phyloP scores from a whole-genome alignment of 352 stramenopile species.

The Globisporangium ultimum region DNA sequence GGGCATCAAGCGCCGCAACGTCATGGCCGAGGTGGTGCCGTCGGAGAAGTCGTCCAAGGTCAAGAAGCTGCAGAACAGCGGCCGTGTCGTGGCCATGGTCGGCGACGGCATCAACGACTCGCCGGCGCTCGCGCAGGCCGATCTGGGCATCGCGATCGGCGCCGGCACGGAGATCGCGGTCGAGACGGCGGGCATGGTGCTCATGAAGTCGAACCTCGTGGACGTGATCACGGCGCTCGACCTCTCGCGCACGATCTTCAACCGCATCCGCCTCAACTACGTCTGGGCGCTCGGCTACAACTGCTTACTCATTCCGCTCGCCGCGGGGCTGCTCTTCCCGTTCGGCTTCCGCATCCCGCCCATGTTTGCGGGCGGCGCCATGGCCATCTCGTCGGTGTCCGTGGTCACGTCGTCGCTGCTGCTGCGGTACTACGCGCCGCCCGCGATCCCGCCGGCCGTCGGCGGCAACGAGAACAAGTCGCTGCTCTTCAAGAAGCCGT shows the following conservation, averaged over 20 bases:
- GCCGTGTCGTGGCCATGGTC: constrained; percentile 94
- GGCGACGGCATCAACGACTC: constrained; percentile 99
- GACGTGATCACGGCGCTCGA: constrained; percentile 97
- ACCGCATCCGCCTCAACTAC: constrained; percentile 97
- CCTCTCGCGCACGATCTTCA: constrained; percentile 95
- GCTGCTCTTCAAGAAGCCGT: constrained; percentile 81
- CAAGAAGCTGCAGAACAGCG: constrained; percentile 87
- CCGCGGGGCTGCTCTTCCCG: constrained; percentile 96
- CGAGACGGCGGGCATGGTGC: constrained; percentile 95
- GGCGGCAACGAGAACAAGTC: constrained; percentile 68
- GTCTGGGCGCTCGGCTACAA: constrained; percentile 99
- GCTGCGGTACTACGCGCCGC: constrained; percentile 89
- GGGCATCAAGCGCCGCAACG: constrained; percentile 89
- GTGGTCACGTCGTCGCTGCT: constrained; percentile 95
- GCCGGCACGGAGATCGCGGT: constrained; percentile 96
- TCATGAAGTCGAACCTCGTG: constrained; percentile 86
- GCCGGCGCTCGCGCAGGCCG: constrained; percentile 94
- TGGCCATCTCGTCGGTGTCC: constrained; percentile 96
- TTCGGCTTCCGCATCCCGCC: constrained; percentile 93
- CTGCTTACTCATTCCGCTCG: constrained; percentile 94
- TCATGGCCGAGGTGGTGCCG: constrained; percentile 96
- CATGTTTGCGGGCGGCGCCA: constrained; percentile 94
- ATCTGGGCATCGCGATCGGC: constrained; percentile 97
- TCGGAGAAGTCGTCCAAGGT: constrained; percentile 93
- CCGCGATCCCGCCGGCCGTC: constrained; percentile 55